Percentiles rank a stretch among this genome's conserved stretches.
phyloP scores from a whole-genome alignment of 768 basidiomycete genomes.

The Xerocomellus amylosporus region DNA sequence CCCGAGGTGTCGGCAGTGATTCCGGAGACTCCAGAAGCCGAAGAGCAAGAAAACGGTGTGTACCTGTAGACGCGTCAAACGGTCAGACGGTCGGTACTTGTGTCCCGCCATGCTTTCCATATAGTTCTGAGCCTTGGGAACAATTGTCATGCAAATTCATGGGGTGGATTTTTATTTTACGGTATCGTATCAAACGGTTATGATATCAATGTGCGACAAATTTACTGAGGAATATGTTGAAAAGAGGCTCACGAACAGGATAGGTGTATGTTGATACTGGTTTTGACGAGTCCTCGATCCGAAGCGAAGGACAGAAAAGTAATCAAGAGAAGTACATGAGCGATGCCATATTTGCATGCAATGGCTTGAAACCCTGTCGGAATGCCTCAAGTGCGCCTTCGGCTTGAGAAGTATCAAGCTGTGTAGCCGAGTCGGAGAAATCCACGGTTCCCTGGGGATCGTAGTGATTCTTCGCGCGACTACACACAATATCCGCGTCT shows the following conservation, averaged over 20 bases:
- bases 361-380: constrained; percentile 52
- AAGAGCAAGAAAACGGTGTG: constrained; percentile 19
- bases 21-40: background rate
- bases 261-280: background rate
- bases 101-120: background rate
- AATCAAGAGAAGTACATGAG: constrained; percentile 59
- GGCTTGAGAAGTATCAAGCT: constrained; percentile 39
- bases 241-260: background rate
- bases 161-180: background rate
- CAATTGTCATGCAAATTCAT: background rate
- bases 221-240: background rate
- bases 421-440: constrained; percentile 58
- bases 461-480: constrained; percentile 79
- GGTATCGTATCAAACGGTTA: background rate
- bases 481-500: constrained; percentile 79
- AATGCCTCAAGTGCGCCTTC: constrained; percentile 47
- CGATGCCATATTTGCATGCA: constrained; percentile 48
- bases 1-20: background rate
- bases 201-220: background rate
- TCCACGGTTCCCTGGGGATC: constrained; percentile 58
- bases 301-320: background rate
- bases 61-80: constrained; percentile 25
- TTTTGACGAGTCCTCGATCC: background rate
- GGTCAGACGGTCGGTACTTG: background rate
- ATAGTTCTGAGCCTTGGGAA: background rate